These are phyloP conservation scores for Colletotrichum sp. DNA, from an alignment of 2,329 filamentous ascomycete genomes.

Conservation along the genomic window DNA sequence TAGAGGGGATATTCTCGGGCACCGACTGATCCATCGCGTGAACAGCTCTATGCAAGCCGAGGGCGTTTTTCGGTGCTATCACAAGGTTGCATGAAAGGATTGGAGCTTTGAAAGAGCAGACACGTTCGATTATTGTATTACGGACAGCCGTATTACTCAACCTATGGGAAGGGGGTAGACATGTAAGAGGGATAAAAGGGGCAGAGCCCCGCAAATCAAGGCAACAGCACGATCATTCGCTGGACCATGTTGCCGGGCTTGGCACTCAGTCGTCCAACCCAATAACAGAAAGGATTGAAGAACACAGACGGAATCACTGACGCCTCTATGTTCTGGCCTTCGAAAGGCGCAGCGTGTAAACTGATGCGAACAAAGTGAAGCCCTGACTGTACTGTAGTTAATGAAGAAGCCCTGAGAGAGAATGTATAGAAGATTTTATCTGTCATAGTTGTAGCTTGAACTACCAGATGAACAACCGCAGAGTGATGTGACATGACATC, in stretches of 20 bases:
- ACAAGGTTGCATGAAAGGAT: background rate
- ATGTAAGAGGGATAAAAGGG: background rate
- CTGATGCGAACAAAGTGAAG: no score
- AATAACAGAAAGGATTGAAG: background rate
- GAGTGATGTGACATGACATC: no score
- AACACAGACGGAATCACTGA: background rate
- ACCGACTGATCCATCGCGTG: background rate
- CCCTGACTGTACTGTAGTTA: no score
- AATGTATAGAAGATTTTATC: no score
- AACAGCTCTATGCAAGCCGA: background rate
- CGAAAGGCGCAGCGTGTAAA: no score
- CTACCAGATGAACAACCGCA: no score
- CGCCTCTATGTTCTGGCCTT: background rate
- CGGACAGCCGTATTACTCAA: background rate
- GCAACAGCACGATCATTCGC: background rate
- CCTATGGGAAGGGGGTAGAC: background rate
- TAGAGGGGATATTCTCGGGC: background rate
- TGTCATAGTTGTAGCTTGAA: accelerated
- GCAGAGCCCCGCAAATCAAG: background rate
- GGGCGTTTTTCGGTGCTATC: background rate
- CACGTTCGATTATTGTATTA: background rate
- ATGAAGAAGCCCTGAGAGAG: no score
- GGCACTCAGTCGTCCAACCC: background rate
- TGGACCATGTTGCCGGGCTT: background rate
- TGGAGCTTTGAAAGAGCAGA: background rate